Evolutionary conservation across 2,329 filamentous ascomycete genomes (phyloP), one percentile per base, ranked within the genome.

Genomic region (Coniochaeta sp.): DNA sequence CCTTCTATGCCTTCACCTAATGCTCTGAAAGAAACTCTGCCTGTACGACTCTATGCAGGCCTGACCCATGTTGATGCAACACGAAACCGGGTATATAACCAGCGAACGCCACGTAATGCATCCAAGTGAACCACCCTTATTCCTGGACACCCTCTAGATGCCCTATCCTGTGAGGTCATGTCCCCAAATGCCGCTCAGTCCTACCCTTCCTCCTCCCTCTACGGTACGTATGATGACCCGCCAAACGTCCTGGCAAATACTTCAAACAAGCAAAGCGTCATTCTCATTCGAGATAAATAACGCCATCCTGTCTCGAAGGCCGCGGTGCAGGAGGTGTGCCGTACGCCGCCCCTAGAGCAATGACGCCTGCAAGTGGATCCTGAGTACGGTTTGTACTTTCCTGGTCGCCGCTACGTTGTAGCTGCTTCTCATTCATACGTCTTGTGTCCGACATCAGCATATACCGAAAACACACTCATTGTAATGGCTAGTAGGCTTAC

Each of bases 401-500:
- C 7, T 19, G 19, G 3, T 28, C 34, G 56, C 44, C 6, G 14
- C 17, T 28, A 36, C n/a, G 55, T 44, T 43, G 34, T 8, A n/a
- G 22, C 16, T 19, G 56, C 8, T 24, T 36, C 3, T 44, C 22
- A 19, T 31, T 34, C 22, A 19, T 31, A n/a, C 14, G 2, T 57
- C 54, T 57, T 6, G n/a, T 7, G 17, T 12, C 14, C 2, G n/a
- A 24, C 12, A n/a, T 57, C 16, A 57, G 54, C 17, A 14, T 16
- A 36, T 7, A 11, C 14, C 12, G 3, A 33, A 1, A 31, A 31
- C 24, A 58, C 2, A 12, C 56, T 28, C 16, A 6, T 19, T 58
- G 56, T 31, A 17, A 55, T 24, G 3, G 5, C 36, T 7, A 43
- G 6, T n/a, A 19, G 33, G 59, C 56, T 63, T 60, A 65, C 66